Conservation (phyloP, 2,329 filamentous ascomycete species). For the Magnaporthiopsis incrustans region DNA sequence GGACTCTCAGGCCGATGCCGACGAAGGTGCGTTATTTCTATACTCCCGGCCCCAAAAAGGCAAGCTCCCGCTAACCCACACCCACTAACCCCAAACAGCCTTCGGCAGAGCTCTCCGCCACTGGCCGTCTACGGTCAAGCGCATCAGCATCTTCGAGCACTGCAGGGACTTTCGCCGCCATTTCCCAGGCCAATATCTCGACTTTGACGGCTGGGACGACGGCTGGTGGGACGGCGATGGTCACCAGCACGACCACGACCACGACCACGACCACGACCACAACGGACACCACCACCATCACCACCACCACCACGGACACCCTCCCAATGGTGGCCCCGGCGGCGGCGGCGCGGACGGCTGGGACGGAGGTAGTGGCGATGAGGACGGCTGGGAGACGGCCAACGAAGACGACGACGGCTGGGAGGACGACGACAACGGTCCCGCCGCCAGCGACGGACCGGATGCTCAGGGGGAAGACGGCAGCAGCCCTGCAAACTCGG, state of each 20-base stretch:
- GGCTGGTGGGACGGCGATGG: slow-evolving; percentile 7
- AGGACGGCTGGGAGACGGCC: slow-evolving; percentile 8
- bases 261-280: not conserved
- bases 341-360: not conserved
- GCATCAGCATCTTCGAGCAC: slow-evolving; percentile 17
- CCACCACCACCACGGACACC: slow-evolving; percentile 1
- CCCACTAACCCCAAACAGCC: slow-evolving; percentile 7
- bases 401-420: slow-evolving; percentile 7
- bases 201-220: slow-evolving; percentile 8
- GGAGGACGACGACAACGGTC: not conserved
- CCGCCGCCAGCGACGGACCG: not conserved
- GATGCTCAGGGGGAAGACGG: too few species aligned
- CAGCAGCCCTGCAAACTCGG: too few species aligned
- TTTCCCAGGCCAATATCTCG: slow-evolving; percentile 3
- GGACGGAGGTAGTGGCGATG: not conserved
- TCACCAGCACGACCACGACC: not conserved
- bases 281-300: not conserved
- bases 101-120: slow-evolving; percentile 14
- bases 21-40: not conserved
- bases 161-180: slow-evolving; percentile 8
- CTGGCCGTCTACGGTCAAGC: slow-evolving; percentile 14
- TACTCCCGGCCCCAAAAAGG: not conserved
- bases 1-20: slow-evolving; percentile 9
- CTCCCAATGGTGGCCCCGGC: not conserved
- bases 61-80: slow-evolving; percentile 6